phyloP scores from a whole-genome alignment of 345 rosid genomes.

The Eucalyptus regnans region DNA sequence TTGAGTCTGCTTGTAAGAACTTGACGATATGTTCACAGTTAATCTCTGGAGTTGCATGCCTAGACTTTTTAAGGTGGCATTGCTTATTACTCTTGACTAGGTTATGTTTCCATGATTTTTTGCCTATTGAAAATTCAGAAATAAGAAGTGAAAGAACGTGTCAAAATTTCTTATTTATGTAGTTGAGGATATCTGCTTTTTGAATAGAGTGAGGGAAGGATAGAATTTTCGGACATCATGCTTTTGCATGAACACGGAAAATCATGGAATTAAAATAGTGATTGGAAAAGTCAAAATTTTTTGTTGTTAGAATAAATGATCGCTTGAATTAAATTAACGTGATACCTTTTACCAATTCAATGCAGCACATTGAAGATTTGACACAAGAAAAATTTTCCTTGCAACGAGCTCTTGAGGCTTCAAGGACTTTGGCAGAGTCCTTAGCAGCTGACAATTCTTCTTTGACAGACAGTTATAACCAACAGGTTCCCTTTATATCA shows the following conservation, averaged over 20 bases:
- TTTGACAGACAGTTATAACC: constrained; percentile 82
- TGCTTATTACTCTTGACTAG: background rate
- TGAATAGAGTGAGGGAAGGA: background rate
- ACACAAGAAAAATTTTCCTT: constrained; percentile 91
- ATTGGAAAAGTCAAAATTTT: background rate
- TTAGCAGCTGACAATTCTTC: constrained; percentile 96
- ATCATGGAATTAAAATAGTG: background rate
- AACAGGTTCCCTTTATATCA: constrained; percentile 41
- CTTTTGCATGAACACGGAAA: background rate
- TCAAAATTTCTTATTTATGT: background rate
- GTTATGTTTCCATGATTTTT: background rate
- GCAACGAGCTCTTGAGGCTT: constrained; percentile 97
- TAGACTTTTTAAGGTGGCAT: background rate
- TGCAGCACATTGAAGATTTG: constrained; percentile 97
- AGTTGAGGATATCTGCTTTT: background rate
- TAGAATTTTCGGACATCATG: background rate
- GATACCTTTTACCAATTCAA: background rate
- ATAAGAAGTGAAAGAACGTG: background rate
- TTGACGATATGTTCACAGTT: background rate
- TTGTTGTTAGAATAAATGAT: background rate
- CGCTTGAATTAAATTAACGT: background rate
- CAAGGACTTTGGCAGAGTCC: constrained; percentile 82
- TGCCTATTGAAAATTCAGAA: background rate
- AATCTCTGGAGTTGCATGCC: background rate
- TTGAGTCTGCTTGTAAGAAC: background rate